These are phyloP conservation scores for Huiozyma naganishii DNA, from an alignment of 805 yeast genomes.

Conservation along the genomic window DNA sequence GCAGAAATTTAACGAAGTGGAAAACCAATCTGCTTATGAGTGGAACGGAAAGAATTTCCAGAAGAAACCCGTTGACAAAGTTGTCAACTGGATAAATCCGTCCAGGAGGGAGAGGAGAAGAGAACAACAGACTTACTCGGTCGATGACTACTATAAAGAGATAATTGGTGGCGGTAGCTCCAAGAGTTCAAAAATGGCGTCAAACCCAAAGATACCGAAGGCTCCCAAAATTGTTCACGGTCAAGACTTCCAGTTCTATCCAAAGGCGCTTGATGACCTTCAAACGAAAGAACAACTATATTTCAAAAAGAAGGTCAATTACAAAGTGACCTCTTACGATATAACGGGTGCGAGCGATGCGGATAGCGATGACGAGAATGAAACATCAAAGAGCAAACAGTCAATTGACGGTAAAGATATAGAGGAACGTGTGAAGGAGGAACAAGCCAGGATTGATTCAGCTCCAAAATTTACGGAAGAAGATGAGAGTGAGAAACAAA, in stretches of 20 bases:
- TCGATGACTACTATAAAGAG: constrained; percentile 68
- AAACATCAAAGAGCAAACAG: constrained; percentile 16
- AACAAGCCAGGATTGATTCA: constrained; percentile 45
- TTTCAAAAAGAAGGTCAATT: constrained; percentile 49
- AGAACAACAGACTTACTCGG: constrained; percentile 69
- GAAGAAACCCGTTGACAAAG: constrained; percentile 29
- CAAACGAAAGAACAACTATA: constrained; percentile 56
- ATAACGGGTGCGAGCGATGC: constrained; percentile 44
- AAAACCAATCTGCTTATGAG: constrained; percentile 83
- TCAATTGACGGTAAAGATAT: constrained; percentile 3
- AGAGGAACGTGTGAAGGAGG: constrained; percentile 19
- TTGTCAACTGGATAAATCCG: constrained; percentile 59
- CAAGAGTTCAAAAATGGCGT: constrained; percentile 26
- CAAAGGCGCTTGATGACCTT: constrained; percentile 40
- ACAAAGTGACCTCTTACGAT: constrained; percentile 48
- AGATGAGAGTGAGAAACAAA: constrained; percentile 44
- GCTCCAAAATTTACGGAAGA: constrained; percentile 54
- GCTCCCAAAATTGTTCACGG: constrained; percentile 56
- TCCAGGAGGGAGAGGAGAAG: constrained; percentile 41
- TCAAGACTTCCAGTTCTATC: constrained; percentile 68
- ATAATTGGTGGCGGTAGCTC: constrained; percentile 33
- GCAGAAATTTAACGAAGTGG: constrained; percentile 64
- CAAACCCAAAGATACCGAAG: constrained; percentile 36
- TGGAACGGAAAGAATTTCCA: constrained; percentile 82
- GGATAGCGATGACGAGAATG: constrained; percentile 37